These are phyloP conservation scores for Eimeria falciformis DNA, from an alignment of 169 alveolate genomes.

Conservation along the genomic window DNA sequence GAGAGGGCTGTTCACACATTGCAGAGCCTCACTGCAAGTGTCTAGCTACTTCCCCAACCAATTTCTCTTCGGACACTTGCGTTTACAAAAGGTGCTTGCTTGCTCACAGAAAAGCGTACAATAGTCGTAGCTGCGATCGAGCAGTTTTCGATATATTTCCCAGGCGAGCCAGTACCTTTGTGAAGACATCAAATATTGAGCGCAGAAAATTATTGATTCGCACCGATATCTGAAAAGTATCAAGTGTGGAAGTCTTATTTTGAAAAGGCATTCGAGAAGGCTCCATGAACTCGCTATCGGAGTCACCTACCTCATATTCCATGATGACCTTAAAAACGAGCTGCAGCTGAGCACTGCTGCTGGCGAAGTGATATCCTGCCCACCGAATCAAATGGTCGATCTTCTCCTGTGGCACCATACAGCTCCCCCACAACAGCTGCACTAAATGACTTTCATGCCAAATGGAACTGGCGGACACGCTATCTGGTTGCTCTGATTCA, in stretches of 20 bases:
- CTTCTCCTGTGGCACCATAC: constrained; percentile 41
- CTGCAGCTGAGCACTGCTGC: constrained; percentile 74
- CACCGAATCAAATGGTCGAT: constrained; percentile 74
- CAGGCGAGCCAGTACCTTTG: constrained; percentile 73
- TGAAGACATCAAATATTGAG: not conserved
- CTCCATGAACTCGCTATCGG: no score
- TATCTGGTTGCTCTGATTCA: no score
- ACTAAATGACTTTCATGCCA: no score
- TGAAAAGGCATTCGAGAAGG: no score
- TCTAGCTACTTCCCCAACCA: no score
- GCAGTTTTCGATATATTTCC: constrained; percentile 73
- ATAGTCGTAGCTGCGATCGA: constrained; percentile 71
- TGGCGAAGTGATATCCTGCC: constrained; percentile 77
- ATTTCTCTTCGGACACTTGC: not conserved
- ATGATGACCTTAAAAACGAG: constrained; percentile 73
- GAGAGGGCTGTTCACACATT: no score
- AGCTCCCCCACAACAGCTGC: not conserved
- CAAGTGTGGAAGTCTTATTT: no score
- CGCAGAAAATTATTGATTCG: not conserved
- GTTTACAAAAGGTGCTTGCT: not conserved
- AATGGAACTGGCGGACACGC: no score
- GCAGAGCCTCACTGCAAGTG: no score
- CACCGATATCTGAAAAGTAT: no score
- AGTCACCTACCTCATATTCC: constrained; percentile 58
- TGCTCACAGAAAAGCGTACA: constrained; percentile 72